Base-by-base conservation (phyloP, 2,329 filamentous ascomycete genomes). In the Microcyclospora pomicola region DNA sequence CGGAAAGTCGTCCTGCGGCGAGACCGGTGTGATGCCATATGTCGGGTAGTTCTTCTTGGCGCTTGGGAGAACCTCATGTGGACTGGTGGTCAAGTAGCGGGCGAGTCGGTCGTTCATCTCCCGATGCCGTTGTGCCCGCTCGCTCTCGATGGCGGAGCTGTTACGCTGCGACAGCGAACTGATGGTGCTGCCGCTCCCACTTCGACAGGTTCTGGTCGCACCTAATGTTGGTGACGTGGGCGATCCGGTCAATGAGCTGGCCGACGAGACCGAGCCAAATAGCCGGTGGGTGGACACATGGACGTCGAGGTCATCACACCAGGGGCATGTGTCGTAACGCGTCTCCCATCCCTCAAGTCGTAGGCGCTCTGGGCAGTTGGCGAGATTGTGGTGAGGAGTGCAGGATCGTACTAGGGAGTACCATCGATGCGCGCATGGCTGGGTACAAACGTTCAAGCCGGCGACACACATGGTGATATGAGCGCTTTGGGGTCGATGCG, bases 341-440 rank as follows among this genome's bases (percentile, higher is more conserved):
- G 59, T 64, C 51, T 69, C 66, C 66, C 66, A 69, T 36, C 66
- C 66, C 44, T 64, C 58, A 36, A 69, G 57, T 31, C 56, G 57
- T 28, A 69, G 56, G 48, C 61, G 64, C 42, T 56, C 54, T 3
- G 57, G 49, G 49, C 66, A 69, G 51, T 66, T 67, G 49, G 61
- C 50, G 37, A 69, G 62, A 46, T 68, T 63, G 49, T 55, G 59
- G 34, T 55, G 55, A 2, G 61, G 56, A 19, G 51, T 52, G 55
- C 66, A 69, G 33, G 64, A 52, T 29, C 59, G 56, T 27, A 62
- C 53, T 19, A 69, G 60, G 41, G 65, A 60, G 54, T 67, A 68
- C 66, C 66, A 69, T 42, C 66, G 61, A 45, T 69, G 66, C 38
- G 58, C 54, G 59, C 66, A 69, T 32, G 61, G 52, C 37, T 63